phyloP scores from a whole-genome alignment of 2,329 filamentous ascomycete genomes.

The Fusarium begoniae region DNA sequence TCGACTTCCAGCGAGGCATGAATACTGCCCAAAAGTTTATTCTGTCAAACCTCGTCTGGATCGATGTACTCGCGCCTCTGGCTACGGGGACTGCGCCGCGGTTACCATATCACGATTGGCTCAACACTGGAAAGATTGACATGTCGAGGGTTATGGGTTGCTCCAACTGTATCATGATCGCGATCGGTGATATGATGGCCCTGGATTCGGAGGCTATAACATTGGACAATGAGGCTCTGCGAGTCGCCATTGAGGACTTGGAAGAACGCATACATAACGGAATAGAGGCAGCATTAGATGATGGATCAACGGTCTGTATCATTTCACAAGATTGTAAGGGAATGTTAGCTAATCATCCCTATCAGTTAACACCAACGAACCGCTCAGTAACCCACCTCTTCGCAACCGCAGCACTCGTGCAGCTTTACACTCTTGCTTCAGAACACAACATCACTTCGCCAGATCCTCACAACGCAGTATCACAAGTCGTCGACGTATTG shows the following conservation, averaged over 20 bases:
- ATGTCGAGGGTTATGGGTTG: slow-evolving; percentile 37
- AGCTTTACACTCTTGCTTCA: slow-evolving; percentile 11
- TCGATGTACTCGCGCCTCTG: slow-evolving; percentile 28
- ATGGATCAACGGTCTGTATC: neutral
- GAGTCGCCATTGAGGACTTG: neutral
- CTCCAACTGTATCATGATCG: slow-evolving; percentile 26
- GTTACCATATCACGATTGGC: slow-evolving; percentile 19
- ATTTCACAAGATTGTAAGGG: fast-evolving
- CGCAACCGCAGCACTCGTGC: slow-evolving; percentile 22
- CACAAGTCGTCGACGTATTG: slow-evolving; percentile 10
- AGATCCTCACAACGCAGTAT: neutral
- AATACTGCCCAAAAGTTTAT: slow-evolving; percentile 32
- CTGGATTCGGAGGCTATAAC: neutral
- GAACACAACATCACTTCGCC: neutral
- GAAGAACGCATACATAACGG: neutral
- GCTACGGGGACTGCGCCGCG: slow-evolving; percentile 13
- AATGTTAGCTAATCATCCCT: neutral
- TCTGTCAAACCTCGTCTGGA: slow-evolving; percentile 32
- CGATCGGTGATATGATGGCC: slow-evolving; percentile 25
- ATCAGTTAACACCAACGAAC: neutral
- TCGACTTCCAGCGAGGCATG: slow-evolving; percentile 19
- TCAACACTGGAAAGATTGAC: slow-evolving; percentile 10
- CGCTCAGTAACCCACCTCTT: slow-evolving; percentile 19
- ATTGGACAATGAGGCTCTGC: neutral
- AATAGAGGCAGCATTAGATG: neutral